phyloP scores from a whole-genome alignment of 2,329 filamentous ascomycete genomes.

The Basipetospora sp. region DNA sequence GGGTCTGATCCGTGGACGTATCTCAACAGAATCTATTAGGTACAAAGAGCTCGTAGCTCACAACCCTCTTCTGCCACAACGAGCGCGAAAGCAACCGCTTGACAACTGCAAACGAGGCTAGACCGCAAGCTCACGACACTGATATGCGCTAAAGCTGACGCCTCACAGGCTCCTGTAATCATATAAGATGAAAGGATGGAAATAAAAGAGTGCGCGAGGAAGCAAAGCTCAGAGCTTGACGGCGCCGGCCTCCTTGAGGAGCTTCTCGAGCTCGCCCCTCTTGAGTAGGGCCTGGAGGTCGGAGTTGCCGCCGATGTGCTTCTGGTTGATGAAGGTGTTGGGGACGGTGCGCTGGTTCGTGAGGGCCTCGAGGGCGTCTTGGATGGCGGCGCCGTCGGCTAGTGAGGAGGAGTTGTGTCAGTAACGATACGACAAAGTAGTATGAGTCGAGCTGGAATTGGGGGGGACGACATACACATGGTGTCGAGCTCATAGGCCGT shows the following conservation, averaged over 20 bases:
- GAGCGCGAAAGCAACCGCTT: no score
- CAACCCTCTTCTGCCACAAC: no score
- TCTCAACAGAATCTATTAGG: no score
- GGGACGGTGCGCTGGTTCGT: slow-evolving; percentile 79
- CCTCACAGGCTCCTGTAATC: no score
- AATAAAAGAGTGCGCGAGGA: no score
- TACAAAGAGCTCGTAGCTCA: no score
- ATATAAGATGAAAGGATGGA: no score
- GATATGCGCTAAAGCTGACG: no score
- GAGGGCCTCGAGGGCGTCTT: slow-evolving; percentile 67
- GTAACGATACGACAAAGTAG: no score
- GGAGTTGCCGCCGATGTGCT: slow-evolving; percentile 95
- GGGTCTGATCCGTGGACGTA: no score
- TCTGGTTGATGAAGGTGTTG: slow-evolving; percentile 80
- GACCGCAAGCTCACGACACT: no score
- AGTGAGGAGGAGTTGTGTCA: slow-evolving; percentile 4
- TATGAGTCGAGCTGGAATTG: not conserved
- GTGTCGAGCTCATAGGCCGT: slow-evolving; percentile 71
- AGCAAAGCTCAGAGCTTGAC: slow-evolving; percentile 24
- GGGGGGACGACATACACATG: slow-evolving; percentile 49
- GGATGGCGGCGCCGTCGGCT: slow-evolving; percentile 74
- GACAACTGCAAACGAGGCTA: no score
- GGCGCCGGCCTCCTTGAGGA: slow-evolving; percentile 29
- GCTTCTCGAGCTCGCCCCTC: slow-evolving; percentile 22
- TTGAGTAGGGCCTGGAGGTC: slow-evolving; percentile 52